A percentile compares a stretch with the other conserved stretches of the same genome.
Evolutionary conservation across 306 rosid genomes (phyloP).

Genomic region (Quercus berberidifolia): DNA sequence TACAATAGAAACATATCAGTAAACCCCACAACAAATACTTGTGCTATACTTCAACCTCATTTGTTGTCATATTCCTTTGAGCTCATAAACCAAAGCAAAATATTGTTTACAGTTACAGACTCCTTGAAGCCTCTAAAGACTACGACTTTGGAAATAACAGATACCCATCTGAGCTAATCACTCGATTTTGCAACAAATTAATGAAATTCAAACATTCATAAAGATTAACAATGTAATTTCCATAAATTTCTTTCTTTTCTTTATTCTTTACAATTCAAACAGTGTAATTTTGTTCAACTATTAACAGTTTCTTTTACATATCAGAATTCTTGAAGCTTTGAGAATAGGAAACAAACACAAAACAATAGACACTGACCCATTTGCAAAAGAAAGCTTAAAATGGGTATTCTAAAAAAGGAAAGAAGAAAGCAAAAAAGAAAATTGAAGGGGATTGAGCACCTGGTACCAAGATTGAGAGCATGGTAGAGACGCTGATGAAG

Average conservation of each 20-base stretch:
- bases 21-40: neutral
- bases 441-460: conserved; percentile 29
- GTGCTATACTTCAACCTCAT: neutral
- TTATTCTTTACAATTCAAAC: neutral
- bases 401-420: neutral
- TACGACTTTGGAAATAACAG: neutral
- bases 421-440: neutral
- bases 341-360: too few relatives aligned
- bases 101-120: too few relatives aligned
- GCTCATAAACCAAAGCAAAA: too few relatives aligned
- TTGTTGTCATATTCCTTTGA: neutral
- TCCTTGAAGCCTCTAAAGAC: too few relatives aligned
- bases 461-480: conserved; percentile 68
- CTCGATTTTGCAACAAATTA: neutral
- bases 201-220: neutral
- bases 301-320: neutral
- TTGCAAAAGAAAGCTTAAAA: neutral
- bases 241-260: too few relatives aligned
- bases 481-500: conserved; percentile 75
- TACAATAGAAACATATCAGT: neutral
- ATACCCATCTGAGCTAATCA: neutral
- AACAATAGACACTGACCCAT: neutral
- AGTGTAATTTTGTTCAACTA: neutral
- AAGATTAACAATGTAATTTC: neutral
- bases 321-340: too few relatives aligned